Evolutionary conservation across 495 filamentous ascomycete genomes (phyloP), one percentile per base, ranked within the genome.

Genomic region (Pyronema omphalodes): DNA sequence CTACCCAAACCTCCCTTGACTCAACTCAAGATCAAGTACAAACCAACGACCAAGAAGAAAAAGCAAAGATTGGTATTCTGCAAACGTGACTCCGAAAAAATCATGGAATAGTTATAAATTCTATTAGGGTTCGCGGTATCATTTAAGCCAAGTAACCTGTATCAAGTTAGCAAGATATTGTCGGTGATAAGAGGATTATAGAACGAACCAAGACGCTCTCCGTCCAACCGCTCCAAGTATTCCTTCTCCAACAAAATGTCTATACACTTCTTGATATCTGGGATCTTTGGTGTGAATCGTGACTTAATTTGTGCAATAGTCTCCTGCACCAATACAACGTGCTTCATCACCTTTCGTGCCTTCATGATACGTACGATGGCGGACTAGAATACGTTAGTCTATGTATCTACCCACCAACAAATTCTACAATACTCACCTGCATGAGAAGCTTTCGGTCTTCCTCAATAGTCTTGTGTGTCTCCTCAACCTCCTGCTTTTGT

Each of bases 321-420:
- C 70, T 99, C 91, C 60, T 84, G 79, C 43, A 99, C 86, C 8
- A 99, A 79, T 64, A 86, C 80, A 50, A 83, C 78, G 69, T 99
- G 89, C 76, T 93, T 94, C 84, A 95, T 88, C 73, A 82, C 84
- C 79, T 96, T 95, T 52, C 91, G 83, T 0, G 93, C 91, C 69
- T 99, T 99, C 91, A 96, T 99, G 71, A 99, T 94, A 60, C 91
- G 82, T 37, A 99, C 91, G 62, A 99, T 96, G 15, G 88, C 86
- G 54, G 93, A 96, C 93, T 98, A 61, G 7, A 51, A 34, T 11
- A 35, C 9, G 53, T 70, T 60, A 69, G 11, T 58, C 55, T 61
- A 18, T 53, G 37, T 51, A 51, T 67, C 19, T 15, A n/a, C n/a
- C 3, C 3, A 47, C 44, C 44, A 3, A 9, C 9, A 34, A 36